Conservation (phyloP, 768 basidiomycete species). For the Erythrobasidium yunnanense region DNA sequence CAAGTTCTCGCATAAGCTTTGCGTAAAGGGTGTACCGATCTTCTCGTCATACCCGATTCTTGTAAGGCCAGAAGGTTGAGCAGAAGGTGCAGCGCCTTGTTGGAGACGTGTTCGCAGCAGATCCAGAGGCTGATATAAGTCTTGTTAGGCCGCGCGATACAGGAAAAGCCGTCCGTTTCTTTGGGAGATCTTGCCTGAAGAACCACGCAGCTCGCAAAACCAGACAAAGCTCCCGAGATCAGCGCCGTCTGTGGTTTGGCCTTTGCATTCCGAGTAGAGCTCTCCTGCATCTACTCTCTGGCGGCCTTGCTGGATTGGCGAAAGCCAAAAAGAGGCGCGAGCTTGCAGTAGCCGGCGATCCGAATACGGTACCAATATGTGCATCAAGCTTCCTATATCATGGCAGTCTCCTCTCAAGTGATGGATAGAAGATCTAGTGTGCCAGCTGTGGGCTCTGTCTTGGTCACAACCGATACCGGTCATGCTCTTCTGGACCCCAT, state of each 20-base stretch:
- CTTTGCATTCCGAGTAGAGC: not conserved
- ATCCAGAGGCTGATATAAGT: slow-evolving; percentile 8
- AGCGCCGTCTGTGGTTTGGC: slow-evolving; percentile 12
- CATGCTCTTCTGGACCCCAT: no score
- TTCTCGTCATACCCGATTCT: no score
- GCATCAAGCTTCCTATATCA: no score
- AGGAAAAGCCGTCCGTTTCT: not conserved
- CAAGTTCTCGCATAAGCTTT: no score
- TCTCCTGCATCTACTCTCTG: not conserved
- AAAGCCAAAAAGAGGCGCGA: no score
- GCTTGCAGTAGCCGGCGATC: no score
- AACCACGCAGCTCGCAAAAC: slow-evolving; percentile 19
- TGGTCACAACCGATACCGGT: no score
- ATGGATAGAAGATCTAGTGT: no score
- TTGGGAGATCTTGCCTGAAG: slow-evolving; percentile 9
- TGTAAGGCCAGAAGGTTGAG: not conserved
- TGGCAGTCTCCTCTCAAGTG: no score
- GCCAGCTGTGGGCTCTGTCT: no score
- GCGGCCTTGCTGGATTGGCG: not conserved
- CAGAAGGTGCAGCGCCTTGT: not conserved
- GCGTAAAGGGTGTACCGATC: no score
- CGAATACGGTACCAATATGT: no score
- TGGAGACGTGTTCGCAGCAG: slow-evolving; percentile 19
- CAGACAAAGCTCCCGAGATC: slow-evolving; percentile 19
- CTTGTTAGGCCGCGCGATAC: not conserved